phyloP scores from a whole-genome alignment of 2,329 filamentous ascomycete species.

The Tolypocladium guangdongense region DNA sequence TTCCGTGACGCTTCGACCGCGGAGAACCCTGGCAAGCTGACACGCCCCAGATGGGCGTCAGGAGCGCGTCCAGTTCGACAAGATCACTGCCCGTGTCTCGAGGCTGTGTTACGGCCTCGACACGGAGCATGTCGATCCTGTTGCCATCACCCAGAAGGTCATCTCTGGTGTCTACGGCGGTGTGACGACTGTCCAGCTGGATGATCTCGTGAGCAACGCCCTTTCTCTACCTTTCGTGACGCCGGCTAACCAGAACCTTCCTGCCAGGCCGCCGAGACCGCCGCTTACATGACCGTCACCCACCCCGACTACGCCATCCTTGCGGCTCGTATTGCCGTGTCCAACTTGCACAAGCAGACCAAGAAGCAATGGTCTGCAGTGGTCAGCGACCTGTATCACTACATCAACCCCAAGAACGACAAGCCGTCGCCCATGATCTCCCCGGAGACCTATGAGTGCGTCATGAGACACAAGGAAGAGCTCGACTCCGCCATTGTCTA shows the following conservation, averaged over 20 bases:
- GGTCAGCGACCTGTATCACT: slow-evolving; percentile 85
- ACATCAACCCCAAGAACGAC: slow-evolving; percentile 88
- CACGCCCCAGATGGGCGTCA: slow-evolving; percentile 76
- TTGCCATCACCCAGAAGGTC: slow-evolving; percentile 97
- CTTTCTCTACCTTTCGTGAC: neutral
- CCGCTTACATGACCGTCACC: slow-evolving; percentile 98
- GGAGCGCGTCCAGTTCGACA: slow-evolving; percentile 99
- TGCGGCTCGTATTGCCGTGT: slow-evolving; percentile 94
- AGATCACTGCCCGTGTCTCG: slow-evolving; percentile 98
- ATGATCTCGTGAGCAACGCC: slow-evolving; percentile 69
- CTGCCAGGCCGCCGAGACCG: slow-evolving; percentile 84
- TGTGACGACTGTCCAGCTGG: slow-evolving; percentile 90
- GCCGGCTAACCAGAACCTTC: neutral
- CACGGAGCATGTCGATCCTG: slow-evolving; percentile 87
- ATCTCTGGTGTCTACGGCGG: slow-evolving; percentile 99
- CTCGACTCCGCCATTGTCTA: slow-evolving; percentile 98
- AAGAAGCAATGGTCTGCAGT: slow-evolving; percentile 99
- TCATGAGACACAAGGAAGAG: slow-evolving; percentile 94
- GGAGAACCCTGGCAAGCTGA: slow-evolving; percentile 12
- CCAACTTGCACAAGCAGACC: slow-evolving; percentile 99
- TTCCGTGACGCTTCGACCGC: neutral
- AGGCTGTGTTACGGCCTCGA: slow-evolving; percentile 96
- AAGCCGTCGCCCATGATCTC: slow-evolving; percentile 89
- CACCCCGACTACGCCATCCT: slow-evolving; percentile 99
- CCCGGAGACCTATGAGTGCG: slow-evolving; percentile 75